Conservation (phyloP, 2,329 filamentous ascomycete species). For the Neofusicoccum kwambonambiense region DNA sequence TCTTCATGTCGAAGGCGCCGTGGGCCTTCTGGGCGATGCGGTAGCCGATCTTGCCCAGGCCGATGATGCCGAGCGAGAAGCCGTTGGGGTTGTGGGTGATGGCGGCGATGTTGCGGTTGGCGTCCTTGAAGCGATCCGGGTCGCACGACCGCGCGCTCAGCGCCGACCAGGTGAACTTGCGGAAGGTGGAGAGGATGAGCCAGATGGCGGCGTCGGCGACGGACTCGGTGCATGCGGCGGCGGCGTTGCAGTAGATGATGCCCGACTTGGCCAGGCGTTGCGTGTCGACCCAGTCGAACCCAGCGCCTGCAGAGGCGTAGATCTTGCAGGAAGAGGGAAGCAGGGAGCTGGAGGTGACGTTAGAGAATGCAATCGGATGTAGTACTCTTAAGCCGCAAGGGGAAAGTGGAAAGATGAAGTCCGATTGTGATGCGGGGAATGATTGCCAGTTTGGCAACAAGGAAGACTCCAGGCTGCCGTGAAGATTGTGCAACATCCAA, state of each 20-base stretch:
- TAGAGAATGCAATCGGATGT: not conserved
- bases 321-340: slow-evolving; percentile 56
- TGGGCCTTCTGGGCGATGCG: slow-evolving; percentile 30
- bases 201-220: slow-evolving; percentile 64
- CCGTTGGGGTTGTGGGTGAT: slow-evolving; percentile 26
- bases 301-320: slow-evolving; percentile 60
- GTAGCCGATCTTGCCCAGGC: slow-evolving; percentile 37
- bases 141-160: slow-evolving; percentile 21
- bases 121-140: slow-evolving; percentile 19
- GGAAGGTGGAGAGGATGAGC: slow-evolving; percentile 64
- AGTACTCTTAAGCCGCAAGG: too few relatives aligned
- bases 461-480: not conserved
- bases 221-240: slow-evolving; percentile 61
- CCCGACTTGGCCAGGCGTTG: slow-evolving; percentile 58
- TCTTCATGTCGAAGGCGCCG: slow-evolving; percentile 33
- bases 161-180: slow-evolving; percentile 22
- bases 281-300: slow-evolving; percentile 63
- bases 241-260: slow-evolving; percentile 33
- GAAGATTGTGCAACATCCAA: not conserved
- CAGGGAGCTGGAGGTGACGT: slow-evolving; percentile 31
- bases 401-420: not conserved
- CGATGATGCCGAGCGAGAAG: slow-evolving; percentile 33
- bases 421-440: not conserved
- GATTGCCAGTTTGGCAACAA: not conserved
- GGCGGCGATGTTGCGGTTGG: slow-evolving; percentile 20